These are phyloP conservation scores for Citrus hindsii DNA, from an alignment of 345 rosid species.

Conservation along the genomic window DNA sequence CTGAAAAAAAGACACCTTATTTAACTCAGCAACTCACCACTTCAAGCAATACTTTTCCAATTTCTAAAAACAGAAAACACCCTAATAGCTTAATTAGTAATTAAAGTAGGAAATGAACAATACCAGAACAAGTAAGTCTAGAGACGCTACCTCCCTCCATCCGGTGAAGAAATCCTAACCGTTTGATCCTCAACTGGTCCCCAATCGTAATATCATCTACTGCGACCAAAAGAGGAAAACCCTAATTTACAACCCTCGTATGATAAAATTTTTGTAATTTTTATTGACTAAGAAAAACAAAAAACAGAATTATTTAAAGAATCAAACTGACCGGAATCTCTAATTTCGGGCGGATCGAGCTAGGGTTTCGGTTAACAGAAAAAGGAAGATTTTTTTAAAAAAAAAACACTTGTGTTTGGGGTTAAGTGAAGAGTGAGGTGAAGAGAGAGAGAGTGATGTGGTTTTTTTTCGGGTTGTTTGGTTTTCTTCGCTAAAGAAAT, in stretches of 20 bases:
- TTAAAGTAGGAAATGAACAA: slow-evolving; percentile 58
- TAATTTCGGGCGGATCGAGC: slow-evolving; percentile 41
- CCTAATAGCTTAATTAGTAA: slow-evolving; percentile 20
- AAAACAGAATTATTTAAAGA: slow-evolving; percentile 1
- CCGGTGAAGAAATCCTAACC: slow-evolving; percentile 66
- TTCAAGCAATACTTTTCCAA: slow-evolving; percentile 4
- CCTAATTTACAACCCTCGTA: slow-evolving; percentile 11
- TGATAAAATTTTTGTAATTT: not conserved
- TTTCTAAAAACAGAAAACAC: slow-evolving; percentile 9
- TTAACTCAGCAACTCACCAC: slow-evolving; percentile 7
- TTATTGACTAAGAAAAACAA: not conserved
- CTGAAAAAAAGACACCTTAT: not conserved
- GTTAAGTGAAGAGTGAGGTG: slow-evolving; percentile 14
- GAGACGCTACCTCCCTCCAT: slow-evolving; percentile 99
- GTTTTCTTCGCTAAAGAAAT: slow-evolving; percentile 15
- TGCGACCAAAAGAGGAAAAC: slow-evolving; percentile 17
- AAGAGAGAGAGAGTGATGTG: slow-evolving; percentile 4
- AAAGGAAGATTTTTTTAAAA: not conserved
- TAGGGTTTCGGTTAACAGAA: slow-evolving; percentile 79
- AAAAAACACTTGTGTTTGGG: not conserved
- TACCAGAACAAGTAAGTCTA: slow-evolving; percentile 85
- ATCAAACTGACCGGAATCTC: slow-evolving; percentile 49
- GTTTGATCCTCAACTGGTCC: slow-evolving; percentile 60
- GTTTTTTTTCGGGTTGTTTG: slow-evolving; percentile 3
- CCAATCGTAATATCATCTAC: slow-evolving; percentile 63